Evolutionary conservation across 148 eudicot species (phyloP), one percentile per base, ranked within the genome.

Genomic region (Arbutus unedo): DNA sequence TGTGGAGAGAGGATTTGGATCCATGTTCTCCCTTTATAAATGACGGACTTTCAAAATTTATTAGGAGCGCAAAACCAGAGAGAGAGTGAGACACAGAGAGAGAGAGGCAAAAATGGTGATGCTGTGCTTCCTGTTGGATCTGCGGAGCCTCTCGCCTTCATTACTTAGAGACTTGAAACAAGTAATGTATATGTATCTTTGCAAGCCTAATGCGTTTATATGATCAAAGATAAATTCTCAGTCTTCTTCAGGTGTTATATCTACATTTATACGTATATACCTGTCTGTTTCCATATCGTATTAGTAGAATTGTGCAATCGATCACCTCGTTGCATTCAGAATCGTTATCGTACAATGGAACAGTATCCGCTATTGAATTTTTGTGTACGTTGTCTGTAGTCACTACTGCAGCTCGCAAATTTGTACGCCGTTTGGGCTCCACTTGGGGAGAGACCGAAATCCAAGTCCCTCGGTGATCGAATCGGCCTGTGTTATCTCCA

Each of bases 361-460:
- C 7, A 54, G 55, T 41, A 43, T 5, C 64, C 38, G 25, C 25
- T 2, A 79, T 13, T 14, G 25, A 77, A 49, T 44, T 60, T 67
- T 50, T 73, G 74, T 57, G 1, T 70, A 67, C 19, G 48, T 72
- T 53, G 60, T 88, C 6, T 81, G 4, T 78, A 94, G 98, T 88
- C 94, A 16, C 83, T 94, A 48, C 87, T 94, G 82, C 91, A 94
- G 89, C 90, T 94, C n/a, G 96, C 96, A 76, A 94, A 94, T 86
- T 89, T 87, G 19, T 93, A 94, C 79, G 92, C 96, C 0, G 75
- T 91, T 57, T 88, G 88, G 62, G 31, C 85, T 81, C 89, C 89
- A 23, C 80, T 47, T n/a, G 79, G 84, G 66, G 66, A 64, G 49
- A 82, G 78, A 81, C 38, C 48, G 51, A 60, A 67, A 23, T 67